Base-by-base conservation (phyloP, 2,329 filamentous ascomycete species). In the Clonostachys rhizophaga region DNA sequence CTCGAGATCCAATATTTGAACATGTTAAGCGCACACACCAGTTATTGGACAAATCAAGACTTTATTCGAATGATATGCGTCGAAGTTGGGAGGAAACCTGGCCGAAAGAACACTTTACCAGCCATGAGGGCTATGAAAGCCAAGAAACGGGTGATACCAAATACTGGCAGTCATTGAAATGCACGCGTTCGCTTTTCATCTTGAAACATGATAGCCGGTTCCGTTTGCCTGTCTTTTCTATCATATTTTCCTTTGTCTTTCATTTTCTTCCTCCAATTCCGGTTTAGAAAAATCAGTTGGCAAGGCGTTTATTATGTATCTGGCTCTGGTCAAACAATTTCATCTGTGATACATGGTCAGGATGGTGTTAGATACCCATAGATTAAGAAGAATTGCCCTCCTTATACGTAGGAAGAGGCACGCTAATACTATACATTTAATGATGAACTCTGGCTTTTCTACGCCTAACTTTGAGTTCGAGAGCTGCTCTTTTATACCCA, bases 1-100 rank as follows among this genome's bases (percentile, higher is more conserved):
- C 72, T 99, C 35, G 94, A 96, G 66, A 91, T 96, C 20, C 91
- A 97, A 67, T 99, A 99, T 62, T 68, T 97, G 35, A 96, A 95
- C 55, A 99, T 99, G 94, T 70, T 99, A 47, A 89, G 90, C 48
- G 94, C 94, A 9, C 94, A 99, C 66, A 91, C 89, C 47, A 92
- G 88, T 62, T 99, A 99, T 65, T 99, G 94, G 94, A 78, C 83
- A 3, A 84, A 87, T 57, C 80, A 75, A 30, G 94, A 97, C 62
- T 91, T 99, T 63, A 84, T 95, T n/a, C 75, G 91, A 41, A 85
- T 97, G 73, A 68, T 97, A 44, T 95, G 95, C 40, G 75, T 92
- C 34, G 94, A 99, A 67, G 84, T 95, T 55, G 91, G 91, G 4
- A 75, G 92, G 52, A 75, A 75, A 54, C 78, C 82, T 6, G 91